phyloP scores from a whole-genome alignment of 2,329 filamentous ascomycete genomes.

The Fusarium oxysporum region DNA sequence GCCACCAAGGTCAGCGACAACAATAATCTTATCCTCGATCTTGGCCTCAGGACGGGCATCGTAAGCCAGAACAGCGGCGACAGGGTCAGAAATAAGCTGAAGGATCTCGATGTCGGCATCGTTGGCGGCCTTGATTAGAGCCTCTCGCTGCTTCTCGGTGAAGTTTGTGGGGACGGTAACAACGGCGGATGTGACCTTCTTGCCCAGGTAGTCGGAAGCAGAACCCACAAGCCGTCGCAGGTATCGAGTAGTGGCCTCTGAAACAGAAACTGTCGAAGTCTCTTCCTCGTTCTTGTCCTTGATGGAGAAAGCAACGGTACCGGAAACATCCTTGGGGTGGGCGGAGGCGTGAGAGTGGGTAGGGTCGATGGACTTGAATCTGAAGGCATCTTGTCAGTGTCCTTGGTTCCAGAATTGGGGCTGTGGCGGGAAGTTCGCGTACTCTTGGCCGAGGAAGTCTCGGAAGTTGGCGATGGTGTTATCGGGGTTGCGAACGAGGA shows the following conservation, averaged over 20 bases:
- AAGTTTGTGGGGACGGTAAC: conserved; percentile 96
- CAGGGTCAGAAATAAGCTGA: conserved; percentile 91
- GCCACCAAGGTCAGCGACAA: conserved; percentile 93
- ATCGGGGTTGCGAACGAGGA: conserved; percentile 89
- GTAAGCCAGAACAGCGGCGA: conserved; percentile 90
- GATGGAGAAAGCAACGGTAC: conserved; percentile 82
- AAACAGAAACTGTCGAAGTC: conserved; percentile 77
- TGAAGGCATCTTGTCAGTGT: conserved; percentile 48
- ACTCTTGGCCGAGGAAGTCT: conserved; percentile 96
- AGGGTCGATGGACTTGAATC: conserved; percentile 95
- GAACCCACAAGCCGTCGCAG: conserved; percentile 83
- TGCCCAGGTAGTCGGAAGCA: conserved; percentile 92
- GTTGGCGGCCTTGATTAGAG: conserved; percentile 80
- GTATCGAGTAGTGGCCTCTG: conserved; percentile 86
- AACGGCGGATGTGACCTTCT: conserved; percentile 93
- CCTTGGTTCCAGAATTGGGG: conserved; percentile 7
- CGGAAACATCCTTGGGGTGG: conserved; percentile 81
- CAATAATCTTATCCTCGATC: conserved; percentile 85
- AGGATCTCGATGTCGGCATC: conserved; percentile 88
- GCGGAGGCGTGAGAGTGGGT: conserved; percentile 94
- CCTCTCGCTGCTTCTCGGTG: conserved; percentile 84
- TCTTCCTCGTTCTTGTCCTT: conserved; percentile 77
- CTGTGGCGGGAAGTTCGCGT: conserved; percentile 49
- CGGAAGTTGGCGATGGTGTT: conserved; percentile 97
- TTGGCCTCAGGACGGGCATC: conserved; percentile 83